Conservation (phyloP, 805 yeast species). For the Candida khao-thaluensis region DNA sequence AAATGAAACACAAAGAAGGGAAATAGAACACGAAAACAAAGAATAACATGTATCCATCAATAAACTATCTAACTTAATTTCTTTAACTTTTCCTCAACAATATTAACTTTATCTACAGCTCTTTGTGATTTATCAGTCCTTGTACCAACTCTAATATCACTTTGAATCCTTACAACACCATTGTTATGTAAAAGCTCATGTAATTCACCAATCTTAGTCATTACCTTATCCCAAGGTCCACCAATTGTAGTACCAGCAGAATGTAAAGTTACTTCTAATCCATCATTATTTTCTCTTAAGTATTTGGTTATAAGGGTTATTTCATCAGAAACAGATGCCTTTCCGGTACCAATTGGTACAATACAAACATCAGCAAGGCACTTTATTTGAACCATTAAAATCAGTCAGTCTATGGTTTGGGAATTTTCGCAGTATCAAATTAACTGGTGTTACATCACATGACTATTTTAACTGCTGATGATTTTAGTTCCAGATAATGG, state of each 20-base stretch:
- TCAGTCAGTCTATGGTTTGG: too few species aligned
- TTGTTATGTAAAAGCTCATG: slow-evolving; percentile 67
- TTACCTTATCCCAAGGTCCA: slow-evolving; percentile 92
- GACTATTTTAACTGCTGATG: too few species aligned
- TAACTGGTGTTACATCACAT: background rate
- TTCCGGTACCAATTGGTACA: slow-evolving; percentile 80
- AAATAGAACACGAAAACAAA: too few species aligned
- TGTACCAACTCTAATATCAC: slow-evolving; percentile 85
- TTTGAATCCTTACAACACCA: slow-evolving; percentile 78
- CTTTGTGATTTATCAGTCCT: slow-evolving; percentile 72
- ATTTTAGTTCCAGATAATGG: too few species aligned
- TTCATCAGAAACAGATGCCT: slow-evolving; percentile 79
- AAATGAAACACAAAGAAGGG: too few species aligned
- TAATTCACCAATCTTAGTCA: slow-evolving; percentile 71
- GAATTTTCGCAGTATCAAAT: too few species aligned
- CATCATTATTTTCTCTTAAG: slow-evolving; percentile 53
- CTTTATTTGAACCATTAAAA: slow-evolving; percentile 47
- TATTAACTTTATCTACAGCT: slow-evolving; percentile 69
- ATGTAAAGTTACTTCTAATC: slow-evolving; percentile 66
- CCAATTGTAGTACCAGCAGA: slow-evolving; percentile 91
- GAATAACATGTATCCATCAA: too few species aligned
- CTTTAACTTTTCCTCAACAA: slow-evolving; percentile 53
- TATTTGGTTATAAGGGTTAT: slow-evolving; percentile 67
- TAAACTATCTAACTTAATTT: too few species aligned
- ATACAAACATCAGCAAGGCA: slow-evolving; percentile 87